Evolutionary conservation across 2,329 filamentous ascomycete genomes (phyloP), one percentile per base, ranked within the genome.

Genomic region (Parafenestella ontariensis): DNA sequence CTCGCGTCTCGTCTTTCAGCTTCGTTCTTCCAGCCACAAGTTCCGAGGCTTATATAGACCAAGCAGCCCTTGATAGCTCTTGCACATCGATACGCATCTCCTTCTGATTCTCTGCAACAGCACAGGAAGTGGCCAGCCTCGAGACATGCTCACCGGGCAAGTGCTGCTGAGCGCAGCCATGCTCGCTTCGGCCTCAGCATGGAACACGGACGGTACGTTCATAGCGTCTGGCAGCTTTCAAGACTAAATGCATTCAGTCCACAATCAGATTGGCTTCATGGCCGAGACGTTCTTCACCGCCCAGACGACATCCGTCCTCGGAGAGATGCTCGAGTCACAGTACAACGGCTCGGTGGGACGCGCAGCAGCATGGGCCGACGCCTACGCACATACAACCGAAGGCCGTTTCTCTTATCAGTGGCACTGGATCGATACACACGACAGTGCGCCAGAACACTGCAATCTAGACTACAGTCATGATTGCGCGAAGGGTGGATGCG

Each of bases 351-450:
- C 74, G 1, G 72, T 78, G 28, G 76, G 76, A 6, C 65, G 66
- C 31, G 73, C 74, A 1, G 75, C 76, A 33, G 74, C 74, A 10
- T 78, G 75, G 76, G 75, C 75, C 26, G 75, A 78, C 46, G 67
- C 62, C 18, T 77, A 74, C 41, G 74, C 75, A 2, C 75, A 77
- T 40, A 76, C 72, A 2, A 54, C 61, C 17, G 68, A 76, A 58
- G 75, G 75, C n/a, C 68, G 69, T n/a, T 77, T 74, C 52, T 76
- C 72, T 10, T 77, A 77, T 50, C 75, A 76, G 46, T 78, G 76
- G 76, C 75, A 77, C 49, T 78, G 74, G 72, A 76, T 78, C 46
- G 73, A 76, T 44, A 65, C 73, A 0, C 65, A 72, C 18, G 75
- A 77, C 50, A 52, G 66, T 39, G 66, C 73, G 1, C 75, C 75